phyloP scores from a whole-genome alignment of 2,329 filamentous ascomycete genomes.

The Pseudocercospora musae region DNA sequence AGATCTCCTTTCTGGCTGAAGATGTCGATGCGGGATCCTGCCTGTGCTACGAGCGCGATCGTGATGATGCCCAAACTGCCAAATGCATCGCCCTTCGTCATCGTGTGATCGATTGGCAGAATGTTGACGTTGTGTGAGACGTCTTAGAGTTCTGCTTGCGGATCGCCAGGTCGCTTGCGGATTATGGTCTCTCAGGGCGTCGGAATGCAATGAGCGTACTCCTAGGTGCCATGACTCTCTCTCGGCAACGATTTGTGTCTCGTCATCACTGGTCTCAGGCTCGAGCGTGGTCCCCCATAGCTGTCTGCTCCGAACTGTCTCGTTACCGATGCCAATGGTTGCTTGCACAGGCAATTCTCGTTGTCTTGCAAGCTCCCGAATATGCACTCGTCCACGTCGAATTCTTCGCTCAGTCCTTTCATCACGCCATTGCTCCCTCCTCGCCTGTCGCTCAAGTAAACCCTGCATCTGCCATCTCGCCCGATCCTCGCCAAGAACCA shows the following conservation, averaged over 20 bases:
- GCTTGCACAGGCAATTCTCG: neutral
- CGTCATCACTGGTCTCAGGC: neutral
- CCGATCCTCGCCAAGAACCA: constrained; percentile 4
- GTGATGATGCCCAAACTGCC: neutral
- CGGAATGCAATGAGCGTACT: neutral
- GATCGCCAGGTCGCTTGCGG: neutral
- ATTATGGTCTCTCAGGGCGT: neutral
- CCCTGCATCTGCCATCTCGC: constrained; percentile 6
- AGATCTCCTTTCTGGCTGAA: neutral
- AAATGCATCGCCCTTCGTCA: neutral
- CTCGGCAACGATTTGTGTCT: neutral
- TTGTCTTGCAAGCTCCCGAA: neutral
- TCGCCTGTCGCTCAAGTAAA: constrained; percentile 6
- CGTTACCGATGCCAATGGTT: neutral
- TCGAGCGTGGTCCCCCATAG: neutral
- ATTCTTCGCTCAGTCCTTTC: neutral
- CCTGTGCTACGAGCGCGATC: neutral
- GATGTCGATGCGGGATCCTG: neutral
- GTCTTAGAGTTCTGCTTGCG: neutral
- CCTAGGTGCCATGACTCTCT: neutral
- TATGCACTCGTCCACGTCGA: neutral
- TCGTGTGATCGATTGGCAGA: neutral
- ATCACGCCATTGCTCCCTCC: constrained; percentile 1
- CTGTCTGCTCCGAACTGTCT: neutral
- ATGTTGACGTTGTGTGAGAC: neutral